A percentile compares a stretch with the other conserved stretches of the same genome.
Evolutionary conservation across 495 filamentous ascomycete species (phyloP).

Genomic region (Xylaria curta): DNA sequence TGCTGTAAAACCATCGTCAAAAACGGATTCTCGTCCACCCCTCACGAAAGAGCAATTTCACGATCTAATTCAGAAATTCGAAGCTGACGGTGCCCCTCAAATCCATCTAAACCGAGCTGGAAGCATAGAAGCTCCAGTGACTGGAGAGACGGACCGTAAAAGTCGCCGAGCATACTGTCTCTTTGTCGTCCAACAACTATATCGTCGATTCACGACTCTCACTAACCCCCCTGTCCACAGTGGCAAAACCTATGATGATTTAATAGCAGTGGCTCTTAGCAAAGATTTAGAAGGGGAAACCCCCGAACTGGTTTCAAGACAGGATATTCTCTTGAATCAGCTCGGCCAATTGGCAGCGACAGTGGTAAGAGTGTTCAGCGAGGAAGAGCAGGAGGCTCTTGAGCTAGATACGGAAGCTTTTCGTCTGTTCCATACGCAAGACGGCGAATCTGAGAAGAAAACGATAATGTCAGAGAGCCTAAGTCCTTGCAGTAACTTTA

Average conservation of each 20-base stretch:
- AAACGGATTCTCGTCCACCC: not conserved
- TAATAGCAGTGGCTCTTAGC: slow-evolving; percentile 22
- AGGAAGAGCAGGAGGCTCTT: slow-evolving; percentile 37
- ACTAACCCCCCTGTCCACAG: not conserved
- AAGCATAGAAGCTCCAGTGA: slow-evolving; percentile 13
- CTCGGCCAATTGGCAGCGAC: slow-evolving; percentile 35
- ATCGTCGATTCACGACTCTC: slow-evolving; percentile 36
- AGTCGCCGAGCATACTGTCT: slow-evolving; percentile 33
- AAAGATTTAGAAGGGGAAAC: slow-evolving; percentile 13
- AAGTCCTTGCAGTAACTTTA: slow-evolving; percentile 30
- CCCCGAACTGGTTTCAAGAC: slow-evolving; percentile 1
- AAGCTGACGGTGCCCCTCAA: slow-evolving; percentile 26
- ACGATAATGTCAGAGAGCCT: not conserved
- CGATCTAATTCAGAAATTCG: slow-evolving; percentile 20
- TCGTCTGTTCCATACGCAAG: slow-evolving; percentile 35
- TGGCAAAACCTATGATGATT: not conserved
- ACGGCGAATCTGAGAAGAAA: slow-evolving; percentile 2
- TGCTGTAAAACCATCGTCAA: slow-evolving; percentile 20
- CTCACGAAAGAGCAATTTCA: slow-evolving; percentile 35
- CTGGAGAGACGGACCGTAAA: not conserved
- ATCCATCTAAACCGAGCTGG: slow-evolving; percentile 24
- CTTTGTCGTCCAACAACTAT: slow-evolving; percentile 37
- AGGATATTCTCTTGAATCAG: slow-evolving; percentile 38
- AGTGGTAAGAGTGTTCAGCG: slow-evolving; percentile 35
- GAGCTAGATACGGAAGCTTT: slow-evolving; percentile 42